phyloP scores from a whole-genome alignment of 2,329 filamentous ascomycete species.

The Canariomyces notabilis region DNA sequence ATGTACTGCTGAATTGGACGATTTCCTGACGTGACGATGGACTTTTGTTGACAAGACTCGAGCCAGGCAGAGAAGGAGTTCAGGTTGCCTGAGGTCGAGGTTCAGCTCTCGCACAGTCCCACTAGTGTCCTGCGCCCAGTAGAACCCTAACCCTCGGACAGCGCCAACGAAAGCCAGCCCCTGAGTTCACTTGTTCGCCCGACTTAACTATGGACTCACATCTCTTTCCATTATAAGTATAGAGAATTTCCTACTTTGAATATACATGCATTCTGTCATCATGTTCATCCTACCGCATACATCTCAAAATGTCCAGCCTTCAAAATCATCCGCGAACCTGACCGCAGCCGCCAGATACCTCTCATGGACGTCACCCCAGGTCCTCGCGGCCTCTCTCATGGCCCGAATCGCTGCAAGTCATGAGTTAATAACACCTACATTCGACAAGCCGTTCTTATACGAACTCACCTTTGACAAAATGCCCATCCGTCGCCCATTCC shows the following conservation, averaged over 20 bases:
- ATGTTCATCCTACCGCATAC: not conserved
- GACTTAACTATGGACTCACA: too few species aligned
- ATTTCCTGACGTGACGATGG: not conserved
- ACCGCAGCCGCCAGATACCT: conserved; percentile 64
- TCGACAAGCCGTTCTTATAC: not conserved
- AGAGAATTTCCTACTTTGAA: too few species aligned
- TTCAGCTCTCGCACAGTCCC: not conserved
- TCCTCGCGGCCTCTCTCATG: conserved; percentile 67
- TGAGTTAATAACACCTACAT: not conserved
- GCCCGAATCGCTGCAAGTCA: conserved; percentile 56
- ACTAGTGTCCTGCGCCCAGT: too few species aligned
- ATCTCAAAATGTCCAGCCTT: conserved; percentile 50
- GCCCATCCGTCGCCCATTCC: conserved; percentile 64
- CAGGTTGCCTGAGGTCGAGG: not conserved
- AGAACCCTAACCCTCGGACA: not conserved
- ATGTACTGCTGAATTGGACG: not conserved
- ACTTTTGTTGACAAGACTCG: not conserved
- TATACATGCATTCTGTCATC: not conserved
- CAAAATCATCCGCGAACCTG: conserved; percentile 68
- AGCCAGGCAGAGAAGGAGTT: not conserved
- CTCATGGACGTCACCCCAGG: conserved; percentile 66
- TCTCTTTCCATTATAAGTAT: too few species aligned
- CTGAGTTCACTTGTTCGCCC: too few species aligned
- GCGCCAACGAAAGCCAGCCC: too few species aligned
- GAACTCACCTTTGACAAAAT: conserved; percentile 73